A percentile compares a stretch with the other conserved stretches of the same genome.
phyloP scores from a whole-genome alignment of 2,329 filamentous ascomycete genomes.

The Chaetomium sp. region DNA sequence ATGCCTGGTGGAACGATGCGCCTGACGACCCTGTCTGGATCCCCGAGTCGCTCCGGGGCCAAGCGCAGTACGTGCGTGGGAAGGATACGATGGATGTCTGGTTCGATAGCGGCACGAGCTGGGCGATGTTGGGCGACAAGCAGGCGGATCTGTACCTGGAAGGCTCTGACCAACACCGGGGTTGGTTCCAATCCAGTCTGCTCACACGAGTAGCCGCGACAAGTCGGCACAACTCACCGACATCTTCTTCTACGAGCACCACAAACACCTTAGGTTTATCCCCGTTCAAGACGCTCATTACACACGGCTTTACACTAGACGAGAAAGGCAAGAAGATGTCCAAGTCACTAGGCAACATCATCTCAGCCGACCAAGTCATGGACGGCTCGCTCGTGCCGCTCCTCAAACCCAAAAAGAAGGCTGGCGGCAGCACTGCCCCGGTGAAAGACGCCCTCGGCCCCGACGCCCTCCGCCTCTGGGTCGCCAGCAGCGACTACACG shows the following conservation, averaged over 20 bases:
- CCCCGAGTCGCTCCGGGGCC: conserved; percentile 50
- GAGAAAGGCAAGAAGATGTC: conserved; percentile 95
- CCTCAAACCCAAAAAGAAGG: conserved; percentile 53
- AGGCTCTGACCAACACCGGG: conserved; percentile 90
- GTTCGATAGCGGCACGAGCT: conserved; percentile 97
- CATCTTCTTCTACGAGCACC: conserved; percentile 14
- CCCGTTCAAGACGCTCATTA: conserved; percentile 85
- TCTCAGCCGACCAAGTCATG: conserved; percentile 77
- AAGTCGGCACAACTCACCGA: conserved; percentile 26
- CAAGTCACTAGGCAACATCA: conserved; percentile 87
- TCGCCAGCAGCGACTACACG: conserved; percentile 85
- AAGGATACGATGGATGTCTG: conserved; percentile 98
- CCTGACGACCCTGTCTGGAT: conserved; percentile 73
- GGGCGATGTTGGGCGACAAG: conserved; percentile 50
- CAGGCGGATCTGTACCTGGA: conserved; percentile 86
- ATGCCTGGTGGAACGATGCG: conserved; percentile 89
- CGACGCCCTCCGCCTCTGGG: conserved; percentile 86
- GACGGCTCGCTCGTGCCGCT: conserved; percentile 71
- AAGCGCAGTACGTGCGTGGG: conserved; percentile 61
- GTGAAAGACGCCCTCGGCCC: conserved; percentile 68
- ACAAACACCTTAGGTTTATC: conserved; percentile 37
- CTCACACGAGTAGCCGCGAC: conserved; percentile 73
- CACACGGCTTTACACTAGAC: conserved; percentile 92
- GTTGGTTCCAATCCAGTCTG: conserved; percentile 97
- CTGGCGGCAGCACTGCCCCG: conserved; percentile 24